Evolutionary conservation across 2,329 filamentous ascomycete genomes (phyloP), one percentile per base, ranked within the genome.

Genomic region (Pseudopyrenochaeta lycopersici): DNA sequence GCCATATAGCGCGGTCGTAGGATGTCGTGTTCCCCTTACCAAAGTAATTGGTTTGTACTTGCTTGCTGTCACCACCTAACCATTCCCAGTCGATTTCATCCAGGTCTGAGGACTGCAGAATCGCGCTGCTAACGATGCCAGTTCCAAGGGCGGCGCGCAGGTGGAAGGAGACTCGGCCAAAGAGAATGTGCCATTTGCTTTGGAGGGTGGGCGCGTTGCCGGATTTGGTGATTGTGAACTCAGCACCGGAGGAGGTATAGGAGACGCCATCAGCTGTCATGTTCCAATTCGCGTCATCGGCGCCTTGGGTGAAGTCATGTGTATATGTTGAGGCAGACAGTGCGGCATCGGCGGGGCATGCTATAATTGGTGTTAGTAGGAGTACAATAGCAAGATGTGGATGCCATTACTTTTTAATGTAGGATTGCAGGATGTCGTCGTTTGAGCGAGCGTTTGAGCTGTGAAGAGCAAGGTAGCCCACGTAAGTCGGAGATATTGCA

Each of bases 71-170:
- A 49, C 82, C 82, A 39, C 90, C 90, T 46, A 91, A 81, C 67
- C 90, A 89, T 70, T 93, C 90, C 77, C 90, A 93, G 70, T 96
- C 92, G 32, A 96, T 86, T 76, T 96, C 91, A 71, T 96, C 92
- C 6, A 93, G 82, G 63, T 91, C 89, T 61, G 94, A 89, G 49
- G 89, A 92, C 62, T 94, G 81, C 73, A 92, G 82, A 74, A 96
- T 92, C 66, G 95, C 87, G 59, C 89, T 83, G 70, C 87, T 91
- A 63, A 96, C 85, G 54, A 96, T 87, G 41, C 92, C 92, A 4
- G 78, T 79, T 9, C 92, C 92, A 1, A 81, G 77, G 0, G 92
- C 87, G 5, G 90, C 89, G 77, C 90, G 90, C 78, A 95, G 83
- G 62, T 85, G 80, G 51, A 94, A 82, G 74, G 93, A 90, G 49